A percentile compares a stretch with the other conserved stretches of the same genome.
phyloP scores from a whole-genome alignment of 2,329 filamentous ascomycete species.

The Drechslera avenae region DNA sequence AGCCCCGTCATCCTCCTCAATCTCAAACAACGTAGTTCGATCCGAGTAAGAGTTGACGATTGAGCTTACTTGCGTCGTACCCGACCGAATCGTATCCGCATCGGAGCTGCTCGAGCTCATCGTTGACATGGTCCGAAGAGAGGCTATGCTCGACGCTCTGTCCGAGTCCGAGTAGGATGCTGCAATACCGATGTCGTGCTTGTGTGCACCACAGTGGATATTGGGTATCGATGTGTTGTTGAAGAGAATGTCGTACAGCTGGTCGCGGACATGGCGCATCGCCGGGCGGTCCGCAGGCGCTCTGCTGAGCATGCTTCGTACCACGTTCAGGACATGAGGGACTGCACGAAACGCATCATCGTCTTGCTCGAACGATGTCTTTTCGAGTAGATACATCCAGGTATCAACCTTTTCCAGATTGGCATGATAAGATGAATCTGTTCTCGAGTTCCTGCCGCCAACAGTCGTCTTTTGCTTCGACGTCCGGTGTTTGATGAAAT shows the following conservation, averaged over 20 bases:
- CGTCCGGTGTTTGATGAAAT: constrained; percentile 70
- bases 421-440: constrained; percentile 73
- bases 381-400: constrained; percentile 68
- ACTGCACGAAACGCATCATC: constrained; percentile 49
- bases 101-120: constrained; percentile 34
- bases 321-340: constrained; percentile 49
- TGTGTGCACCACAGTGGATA: constrained; percentile 44
- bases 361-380: constrained; percentile 57
- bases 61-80: constrained; percentile 33
- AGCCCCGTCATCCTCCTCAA: constrained; percentile 38
- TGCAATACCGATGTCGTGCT: constrained; percentile 35
- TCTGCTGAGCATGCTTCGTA: constrained; percentile 51
- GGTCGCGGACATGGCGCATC: constrained; percentile 50
- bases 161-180: constrained; percentile 35
- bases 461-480: constrained; percentile 63
- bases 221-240: constrained; percentile 39
- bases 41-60: constrained; percentile 41
- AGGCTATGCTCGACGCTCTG: constrained; percentile 35
- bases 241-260: constrained; percentile 39
- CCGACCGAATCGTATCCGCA: constrained; percentile 38
- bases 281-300: constrained; percentile 50
- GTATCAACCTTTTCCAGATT: constrained; percentile 70
- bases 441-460: constrained; percentile 58
- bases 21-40: constrained; percentile 35
- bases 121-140: constrained; percentile 38